A percentile compares a stretch with the other conserved stretches of the same genome.
phyloP scores from a whole-genome alignment of 306 rosid species.

The Cyclanthera cordifolia region DNA sequence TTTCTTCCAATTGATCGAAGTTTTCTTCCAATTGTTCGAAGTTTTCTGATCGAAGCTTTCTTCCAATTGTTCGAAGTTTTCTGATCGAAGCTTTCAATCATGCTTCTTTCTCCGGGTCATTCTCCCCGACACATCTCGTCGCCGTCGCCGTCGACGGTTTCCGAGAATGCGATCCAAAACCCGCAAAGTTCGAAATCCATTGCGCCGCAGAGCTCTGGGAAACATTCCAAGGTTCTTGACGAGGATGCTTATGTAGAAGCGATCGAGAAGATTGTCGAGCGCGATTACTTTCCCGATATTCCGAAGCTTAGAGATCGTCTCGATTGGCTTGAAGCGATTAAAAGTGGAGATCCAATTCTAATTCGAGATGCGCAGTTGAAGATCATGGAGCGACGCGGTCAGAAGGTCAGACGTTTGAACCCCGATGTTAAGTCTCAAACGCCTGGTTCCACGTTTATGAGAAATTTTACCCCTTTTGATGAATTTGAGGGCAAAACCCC shows the following conservation, averaged over 20 bases:
- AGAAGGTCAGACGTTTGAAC: conserved; percentile 36
- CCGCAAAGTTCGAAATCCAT: conserved; percentile 24
- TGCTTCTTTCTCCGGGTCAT: conserved; percentile 93
- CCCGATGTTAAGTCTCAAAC: conserved; percentile 47
- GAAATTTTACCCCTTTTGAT: conserved; percentile 64
- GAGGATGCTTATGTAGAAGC: conserved; percentile 76
- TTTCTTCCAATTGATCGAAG: too few relatives aligned
- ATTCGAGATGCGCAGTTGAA: conserved; percentile 89
- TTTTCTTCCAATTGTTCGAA: too few relatives aligned
- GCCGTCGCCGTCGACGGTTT: conserved; percentile 39
- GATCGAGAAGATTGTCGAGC: conserved; percentile 85
- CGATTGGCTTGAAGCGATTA: conserved; percentile 86
- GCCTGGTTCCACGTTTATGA: conserved; percentile 72
- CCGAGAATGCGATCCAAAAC: conserved; percentile 22
- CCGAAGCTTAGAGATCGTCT: conserved; percentile 89
- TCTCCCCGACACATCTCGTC: too few relatives aligned
- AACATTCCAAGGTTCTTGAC: conserved; percentile 47
- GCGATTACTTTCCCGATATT: conserved; percentile 94
- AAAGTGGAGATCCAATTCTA: conserved; percentile 60
- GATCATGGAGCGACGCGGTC: conserved; percentile 72
- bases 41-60: too few relatives aligned
- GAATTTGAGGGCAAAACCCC: too few relatives aligned
- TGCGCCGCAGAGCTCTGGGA: conserved; percentile 19
- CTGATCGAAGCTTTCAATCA: background rate
- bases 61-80: too few relatives aligned